Evolutionary conservation across 345 rosid species (phyloP), one percentile per base, ranked within the genome.

Genomic region (Rhizophora mangle): DNA sequence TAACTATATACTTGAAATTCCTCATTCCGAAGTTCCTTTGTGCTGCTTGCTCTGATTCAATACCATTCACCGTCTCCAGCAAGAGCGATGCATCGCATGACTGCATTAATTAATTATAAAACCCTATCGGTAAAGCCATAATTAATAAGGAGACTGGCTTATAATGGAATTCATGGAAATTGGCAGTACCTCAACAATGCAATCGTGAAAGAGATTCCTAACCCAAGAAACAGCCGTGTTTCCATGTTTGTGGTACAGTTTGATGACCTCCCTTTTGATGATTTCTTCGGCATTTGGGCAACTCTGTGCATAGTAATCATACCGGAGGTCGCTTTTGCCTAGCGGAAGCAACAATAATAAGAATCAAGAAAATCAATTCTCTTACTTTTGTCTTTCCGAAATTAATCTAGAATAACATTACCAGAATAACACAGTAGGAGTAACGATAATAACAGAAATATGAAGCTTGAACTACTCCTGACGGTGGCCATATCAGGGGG

Each of bases 211-310:
- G 80, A 94, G 91, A 81, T 91, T 94, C 59, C 96, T 83, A 69
- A 91, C 82, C 98, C 95, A 94, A 6, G 96, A 89, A 30, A 94
- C 87, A 16, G 97, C 95, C 0, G 97, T 91, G 73, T 94, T 94
- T 65, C 96, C 95, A 62, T 91, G 95, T 56, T 85, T 78, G n/a
- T 85, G 37, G 72, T 91, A 91, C 34, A 94, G 88, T 1, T 68
- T 77, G 61, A 60, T 72, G 57, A 94, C 97, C 74, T 89, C 80
- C 67, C 83, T 81, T 71, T 85, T 87, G 77, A 91, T 80, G 62
- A 91, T 85, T 32, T 86, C 94, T 77, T 94, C 98, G 55, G 96
- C 97, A 65, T 84, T 82, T 7, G 95, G 91, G 67, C 95, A 91
- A 64, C 85, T 91, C 24, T 84, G 52, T 26, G 77, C 79, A 62